Percentiles rank a stretch among this genome's conserved stretches.
These are phyloP conservation scores for Cutaneotrichosporon sp. DNA, from an alignment of 1,284 basidiomycete species.

Conservation along the genomic window DNA sequence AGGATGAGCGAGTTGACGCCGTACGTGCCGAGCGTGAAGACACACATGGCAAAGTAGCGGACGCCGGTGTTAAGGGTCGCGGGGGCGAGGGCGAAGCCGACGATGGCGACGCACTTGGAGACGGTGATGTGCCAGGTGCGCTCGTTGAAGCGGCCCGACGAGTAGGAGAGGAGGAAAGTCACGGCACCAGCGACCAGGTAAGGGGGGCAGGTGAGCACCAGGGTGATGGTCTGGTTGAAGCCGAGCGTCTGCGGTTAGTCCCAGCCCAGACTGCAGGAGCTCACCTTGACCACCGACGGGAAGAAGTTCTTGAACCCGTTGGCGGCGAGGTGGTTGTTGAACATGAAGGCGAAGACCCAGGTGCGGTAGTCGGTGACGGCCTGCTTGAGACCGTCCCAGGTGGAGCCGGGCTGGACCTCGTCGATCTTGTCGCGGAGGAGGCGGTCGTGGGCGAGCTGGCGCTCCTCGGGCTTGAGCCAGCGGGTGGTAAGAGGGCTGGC, in stretches of 20 bases:
- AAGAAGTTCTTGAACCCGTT: constrained; percentile 41
- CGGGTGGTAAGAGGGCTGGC: constrained; percentile 20
- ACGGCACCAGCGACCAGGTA: constrained; percentile 37
- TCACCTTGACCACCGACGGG: constrained; percentile 31
- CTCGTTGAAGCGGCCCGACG: constrained; percentile 34
- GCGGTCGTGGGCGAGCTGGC: constrained; percentile 20
- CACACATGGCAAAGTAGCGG: constrained; percentile 37
- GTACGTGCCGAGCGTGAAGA: constrained; percentile 37
- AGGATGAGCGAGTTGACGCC: constrained; percentile 39
- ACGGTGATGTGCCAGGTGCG: constrained; percentile 35
- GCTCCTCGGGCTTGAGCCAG: constrained; percentile 21
- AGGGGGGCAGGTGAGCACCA: constrained; percentile 52
- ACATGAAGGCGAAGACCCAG: constrained; percentile 36
- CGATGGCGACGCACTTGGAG: constrained; percentile 30
- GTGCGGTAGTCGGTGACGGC: constrained; percentile 33
- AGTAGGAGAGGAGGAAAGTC: constrained; percentile 26
- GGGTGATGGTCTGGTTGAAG: constrained; percentile 41
- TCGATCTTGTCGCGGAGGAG: constrained; percentile 34
- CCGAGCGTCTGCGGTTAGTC: no score
- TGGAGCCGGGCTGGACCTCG: constrained; percentile 27
- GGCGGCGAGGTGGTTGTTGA: constrained; percentile 33
- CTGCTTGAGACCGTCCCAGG: constrained; percentile 37
- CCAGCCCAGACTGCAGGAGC: no score
- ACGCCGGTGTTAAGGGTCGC: constrained; percentile 34
- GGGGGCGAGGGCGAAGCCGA: constrained; percentile 35